A percentile compares a stretch with the other conserved stretches of the same genome.
These are phyloP conservation scores for Podila epicladia DNA, from an alignment of 192 early-diverging fungal species.

Conservation along the genomic window DNA sequence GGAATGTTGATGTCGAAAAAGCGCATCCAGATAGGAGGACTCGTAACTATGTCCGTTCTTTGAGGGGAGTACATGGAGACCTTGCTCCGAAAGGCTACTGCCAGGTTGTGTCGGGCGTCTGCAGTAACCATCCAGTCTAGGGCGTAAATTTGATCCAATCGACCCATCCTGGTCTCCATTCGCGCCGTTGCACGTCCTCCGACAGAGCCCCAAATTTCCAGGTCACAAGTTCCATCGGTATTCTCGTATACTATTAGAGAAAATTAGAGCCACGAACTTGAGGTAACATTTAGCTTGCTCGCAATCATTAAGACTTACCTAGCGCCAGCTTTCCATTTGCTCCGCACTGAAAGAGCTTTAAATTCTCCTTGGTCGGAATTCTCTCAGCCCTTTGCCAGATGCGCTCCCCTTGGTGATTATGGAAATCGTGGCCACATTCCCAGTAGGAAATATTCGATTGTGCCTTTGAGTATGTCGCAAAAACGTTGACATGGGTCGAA, in stretches of 20 bases:
- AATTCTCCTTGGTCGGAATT: conserved; percentile 15
- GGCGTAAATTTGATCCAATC: conserved; percentile 58
- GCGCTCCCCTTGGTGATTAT: conserved; percentile 15
- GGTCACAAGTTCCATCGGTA: conserved; percentile 15
- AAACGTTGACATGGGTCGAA: conserved; percentile 47
- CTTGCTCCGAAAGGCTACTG: conserved; percentile 61
- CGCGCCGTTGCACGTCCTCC: conserved; percentile 39
- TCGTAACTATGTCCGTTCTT: conserved; percentile 50
- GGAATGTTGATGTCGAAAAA: conserved; percentile 65
- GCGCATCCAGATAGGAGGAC: conserved; percentile 58
- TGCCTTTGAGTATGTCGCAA: conserved; percentile 51
- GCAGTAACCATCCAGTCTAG: conserved; percentile 80
- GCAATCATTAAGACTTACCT: conserved; percentile 17
- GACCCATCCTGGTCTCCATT: conserved; percentile 11
- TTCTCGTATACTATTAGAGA: conserved; percentile 23
- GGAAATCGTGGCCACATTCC: conserved; percentile 37
- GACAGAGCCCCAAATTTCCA: conserved; percentile 48
- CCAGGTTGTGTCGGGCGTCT: conserved; percentile 78
- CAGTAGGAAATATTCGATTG: conserved; percentile 52
- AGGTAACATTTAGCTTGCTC: not conserved
- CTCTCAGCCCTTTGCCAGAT: conserved; percentile 32
- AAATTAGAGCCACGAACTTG: not conserved
- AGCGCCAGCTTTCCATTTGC: conserved; percentile 53
- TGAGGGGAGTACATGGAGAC: conserved; percentile 72
- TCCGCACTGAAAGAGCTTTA: conserved; percentile 51